phyloP scores from a whole-genome alignment of 805 yeast genomes.

The Kodamaea laetipori region DNA sequence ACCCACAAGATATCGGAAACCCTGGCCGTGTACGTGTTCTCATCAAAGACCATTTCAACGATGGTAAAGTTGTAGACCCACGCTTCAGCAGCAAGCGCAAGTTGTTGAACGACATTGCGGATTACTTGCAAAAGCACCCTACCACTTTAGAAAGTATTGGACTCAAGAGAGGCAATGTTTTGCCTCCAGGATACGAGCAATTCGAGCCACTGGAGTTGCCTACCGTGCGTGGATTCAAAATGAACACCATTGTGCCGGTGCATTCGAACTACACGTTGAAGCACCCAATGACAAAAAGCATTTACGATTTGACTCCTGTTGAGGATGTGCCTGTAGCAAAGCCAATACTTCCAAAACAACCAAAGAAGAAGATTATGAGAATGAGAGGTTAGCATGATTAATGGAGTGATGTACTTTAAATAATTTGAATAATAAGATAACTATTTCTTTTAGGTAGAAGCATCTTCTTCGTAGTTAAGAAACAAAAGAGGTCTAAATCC shows the following conservation, averaged over 20 bases:
- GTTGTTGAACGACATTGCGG: constrained; percentile 59
- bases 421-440: no score
- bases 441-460: no score
- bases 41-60: constrained; percentile 49
- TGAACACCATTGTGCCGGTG: constrained; percentile 88
- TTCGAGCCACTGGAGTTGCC: constrained; percentile 65
- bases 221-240: constrained; percentile 78
- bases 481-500: no score
- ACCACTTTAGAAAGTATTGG: constrained; percentile 64
- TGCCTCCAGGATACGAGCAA: constrained; percentile 61
- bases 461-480: no score
- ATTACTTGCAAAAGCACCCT: constrained; percentile 64
- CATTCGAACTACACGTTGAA: constrained; percentile 79
- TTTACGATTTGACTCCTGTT: constrained; percentile 57
- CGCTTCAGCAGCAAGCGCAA: constrained; percentile 56
- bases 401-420: background rate
- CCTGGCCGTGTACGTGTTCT: constrained; percentile 92
- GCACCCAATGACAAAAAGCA: constrained; percentile 75
- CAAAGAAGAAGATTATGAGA: constrained; percentile 61
- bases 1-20: constrained; percentile 96
- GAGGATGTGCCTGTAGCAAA: constrained; percentile 29
- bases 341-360: constrained; percentile 41
- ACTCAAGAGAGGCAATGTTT: constrained; percentile 53
- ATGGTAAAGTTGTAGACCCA: constrained; percentile 36
- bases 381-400: constrained; percentile 46